Base-by-base conservation (phyloP, 176 grass and related monocot species). In the Avena sativa region DNA sequence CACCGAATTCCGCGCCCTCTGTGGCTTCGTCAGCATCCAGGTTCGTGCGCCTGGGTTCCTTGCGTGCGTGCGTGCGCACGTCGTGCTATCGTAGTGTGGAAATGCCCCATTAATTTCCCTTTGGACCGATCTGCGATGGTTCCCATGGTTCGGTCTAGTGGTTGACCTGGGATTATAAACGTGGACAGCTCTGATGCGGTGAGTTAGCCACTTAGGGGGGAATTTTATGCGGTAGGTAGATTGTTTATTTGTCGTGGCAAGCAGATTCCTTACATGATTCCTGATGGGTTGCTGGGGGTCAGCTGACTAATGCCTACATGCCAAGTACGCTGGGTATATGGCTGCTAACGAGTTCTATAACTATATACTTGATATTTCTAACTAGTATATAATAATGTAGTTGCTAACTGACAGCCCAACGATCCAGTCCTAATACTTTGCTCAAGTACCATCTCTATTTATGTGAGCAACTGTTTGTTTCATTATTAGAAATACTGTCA, bases 1-100 rank as follows among this genome's bases (percentile, higher is more conserved):
- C 84, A 94, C 96, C 49, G 96, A 98, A 46, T 98, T 98, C 89
- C 90, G 65, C 73, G 96, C 89, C 43, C 87, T 98, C 43, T 98
- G 93, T 68, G 97, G 97, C 83, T 99, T 99, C 63, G 87, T 86
- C 71, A 81, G 23, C 77, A 81, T 75, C 13, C 60, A 96, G 90
- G 97, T 98, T 67, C 67, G 64, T 43, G 11, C 70, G 1, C 28
- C 2, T 57, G 26, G 46, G 9, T 67, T 78, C 9, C 78, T n/a
- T 53, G 43, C 50, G 12, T 28, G 55, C 65, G 60, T 5, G 46
- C 17, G 19, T 48, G 55, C 43, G 30, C 48, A 43, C 86, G 23
- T 78, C 61, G 53, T 53, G 64, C 86, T 8, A 3, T 0, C 17
- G 79, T 71, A 71, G 11, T 5, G 17, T 30, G 64, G 59, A 76